Evolutionary conservation across 176 grass and related monocot genomes (phyloP).

Genomic region (bread wheat (Triticum aestivum)): IWGSC_CS_RefSeq_v2.1 NC_057796.1:438692489-438692988

Average conservation of each 20-base stretch:
- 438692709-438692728: neutral
- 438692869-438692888: neutral
- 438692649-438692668: constrained; percentile 34
- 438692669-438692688: neutral
- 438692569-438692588: constrained; percentile 38
- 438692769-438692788: neutral
- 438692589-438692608: constrained; percentile 46
- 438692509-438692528: constrained; percentile 46
- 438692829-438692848: constrained; percentile 30
- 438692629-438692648: constrained; percentile 47
- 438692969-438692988: constrained; percentile 4
- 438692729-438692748: neutral
- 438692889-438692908: constrained; percentile 35
- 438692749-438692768: neutral
- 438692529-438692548: constrained; percentile 8
- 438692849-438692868: constrained; percentile 18
- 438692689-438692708: neutral
- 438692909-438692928: constrained; percentile 2
- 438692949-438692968: constrained; percentile 21
- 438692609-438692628: constrained; percentile 34
- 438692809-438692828: constrained; percentile 32
- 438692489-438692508: constrained; percentile 50
- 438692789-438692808: constrained; percentile 37
- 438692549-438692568: constrained; percentile 39
- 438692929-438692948: constrained; percentile 1